Conservation (phyloP, 2,329 filamentous ascomycete species). For the Cytospora schulzeri region DNA sequence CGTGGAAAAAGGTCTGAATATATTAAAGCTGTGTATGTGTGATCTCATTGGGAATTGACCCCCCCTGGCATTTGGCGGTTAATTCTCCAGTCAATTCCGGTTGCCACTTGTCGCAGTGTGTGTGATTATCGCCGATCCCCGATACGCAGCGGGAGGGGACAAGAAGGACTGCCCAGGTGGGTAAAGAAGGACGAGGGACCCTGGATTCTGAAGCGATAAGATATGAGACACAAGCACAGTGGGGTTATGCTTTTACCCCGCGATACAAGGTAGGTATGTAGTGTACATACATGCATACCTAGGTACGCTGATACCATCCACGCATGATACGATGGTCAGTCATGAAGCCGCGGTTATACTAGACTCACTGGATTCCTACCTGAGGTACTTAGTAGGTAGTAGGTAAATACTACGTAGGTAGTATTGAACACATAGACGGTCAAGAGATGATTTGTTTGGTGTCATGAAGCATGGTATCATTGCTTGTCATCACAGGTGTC, state of each 20-base stretch:
- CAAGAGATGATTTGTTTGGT: neutral
- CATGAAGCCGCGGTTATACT: no score
- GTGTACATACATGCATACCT: no score
- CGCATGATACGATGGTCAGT: no score
- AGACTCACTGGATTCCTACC: no score
- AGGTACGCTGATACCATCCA: no score
- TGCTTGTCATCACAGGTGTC: slow-evolving; percentile 16
- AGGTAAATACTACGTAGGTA: neutral
- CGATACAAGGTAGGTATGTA: no score
- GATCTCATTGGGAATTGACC: slow-evolving; percentile 17
- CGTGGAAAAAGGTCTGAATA: neutral
- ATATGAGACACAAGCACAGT: neutral
- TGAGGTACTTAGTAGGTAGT: no score
- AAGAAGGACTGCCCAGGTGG: no score
- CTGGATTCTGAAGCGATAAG: slow-evolving; percentile 9
- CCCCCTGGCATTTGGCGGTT: neutral
- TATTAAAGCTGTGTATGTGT: slow-evolving; percentile 3
- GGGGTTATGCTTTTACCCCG: slow-evolving; percentile 23
- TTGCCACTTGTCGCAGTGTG: neutral
- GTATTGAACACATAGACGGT: no score
- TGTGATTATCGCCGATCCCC: neutral
- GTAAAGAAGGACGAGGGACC: no score
- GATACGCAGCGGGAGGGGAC: neutral
- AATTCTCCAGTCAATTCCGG: neutral
- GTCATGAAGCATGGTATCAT: slow-evolving; percentile 11